Evolutionary conservation across 331 rosid genomes (phyloP).

Genomic region (Malus hybrid): DNA sequence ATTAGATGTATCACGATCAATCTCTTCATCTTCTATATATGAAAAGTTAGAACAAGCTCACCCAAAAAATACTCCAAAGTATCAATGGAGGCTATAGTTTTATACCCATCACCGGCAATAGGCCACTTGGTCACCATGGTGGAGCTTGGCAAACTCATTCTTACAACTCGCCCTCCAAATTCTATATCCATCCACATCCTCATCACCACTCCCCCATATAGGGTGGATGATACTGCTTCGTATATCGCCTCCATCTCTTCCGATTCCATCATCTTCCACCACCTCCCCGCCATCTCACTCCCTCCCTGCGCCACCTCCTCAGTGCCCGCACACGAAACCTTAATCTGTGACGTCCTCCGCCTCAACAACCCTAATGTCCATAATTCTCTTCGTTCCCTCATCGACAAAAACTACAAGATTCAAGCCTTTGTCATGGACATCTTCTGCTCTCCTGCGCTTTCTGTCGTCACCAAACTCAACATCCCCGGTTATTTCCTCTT

Average conservation of each 20-base stretch:
- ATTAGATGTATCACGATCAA: neutral
- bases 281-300: conserved; percentile 18
- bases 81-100: conserved; percentile 15
- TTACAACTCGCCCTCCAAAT: conserved; percentile 4
- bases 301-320: conserved; percentile 6
- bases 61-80: too few relatives aligned
- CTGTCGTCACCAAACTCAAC: conserved; percentile 17
- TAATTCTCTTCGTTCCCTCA: conserved; percentile 14
- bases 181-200: conserved; percentile 30
- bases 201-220: conserved; percentile 24
- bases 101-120: conserved; percentile 31
- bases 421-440: conserved; percentile 27
- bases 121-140: conserved; percentile 44
- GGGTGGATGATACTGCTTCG: conserved; percentile 15
- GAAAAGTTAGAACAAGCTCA: too few relatives aligned
- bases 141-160: conserved; percentile 36
- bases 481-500: conserved; percentile 25
- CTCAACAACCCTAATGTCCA: conserved; percentile 25
- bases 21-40: neutral
- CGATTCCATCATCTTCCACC: conserved; percentile 23
- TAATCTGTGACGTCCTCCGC: conserved; percentile 22
- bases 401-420: neutral
- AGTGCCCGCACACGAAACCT: conserved; percentile 3
- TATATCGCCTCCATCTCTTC: conserved; percentile 24
- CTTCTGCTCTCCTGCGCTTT: conserved; percentile 13